A percentile compares a stretch with the other conserved stretches of the same genome.
Evolutionary conservation across 2,329 filamentous ascomycete genomes (phyloP).

Genomic region (Scortechinia acanthostroma): DNA sequence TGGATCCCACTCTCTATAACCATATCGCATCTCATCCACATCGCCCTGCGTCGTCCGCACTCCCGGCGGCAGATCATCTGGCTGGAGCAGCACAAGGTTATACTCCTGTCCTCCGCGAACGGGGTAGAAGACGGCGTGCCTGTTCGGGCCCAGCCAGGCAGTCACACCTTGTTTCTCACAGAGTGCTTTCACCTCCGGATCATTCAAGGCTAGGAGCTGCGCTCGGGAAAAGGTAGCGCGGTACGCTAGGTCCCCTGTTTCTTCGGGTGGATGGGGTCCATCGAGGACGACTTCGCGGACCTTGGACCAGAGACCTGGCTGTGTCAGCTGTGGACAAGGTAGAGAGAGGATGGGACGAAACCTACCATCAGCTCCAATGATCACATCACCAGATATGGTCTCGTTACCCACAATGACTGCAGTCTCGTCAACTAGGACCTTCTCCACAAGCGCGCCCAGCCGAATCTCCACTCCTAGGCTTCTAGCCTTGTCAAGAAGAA

Average conservation of each 20-base stretch:
- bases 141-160: conserved; percentile 4
- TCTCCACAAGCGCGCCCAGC: no score
- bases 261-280: background rate
- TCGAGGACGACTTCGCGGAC: no score
- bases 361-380: no score
- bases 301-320: no score
- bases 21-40: conserved; percentile 2
- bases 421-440: no score
- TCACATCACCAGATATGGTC: no score
- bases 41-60: background rate
- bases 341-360: no score
- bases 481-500: no score
- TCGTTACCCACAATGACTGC: no score
- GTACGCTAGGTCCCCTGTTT: conserved; percentile 4
- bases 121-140: conserved; percentile 4
- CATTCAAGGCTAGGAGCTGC: background rate
- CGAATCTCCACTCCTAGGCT: no score
- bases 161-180: background rate
- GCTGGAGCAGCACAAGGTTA: conserved; percentile 2
- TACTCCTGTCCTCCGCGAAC: background rate
- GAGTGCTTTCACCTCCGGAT: background rate
- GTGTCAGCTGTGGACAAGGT: no score
- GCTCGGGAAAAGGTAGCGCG: conserved; percentile 1
- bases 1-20: conserved; percentile 3
- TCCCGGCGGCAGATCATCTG: conserved; percentile 1